Base-by-base conservation (phyloP, 1,139 yeast genomes). In the Suhomyces bribrorum region DNA sequence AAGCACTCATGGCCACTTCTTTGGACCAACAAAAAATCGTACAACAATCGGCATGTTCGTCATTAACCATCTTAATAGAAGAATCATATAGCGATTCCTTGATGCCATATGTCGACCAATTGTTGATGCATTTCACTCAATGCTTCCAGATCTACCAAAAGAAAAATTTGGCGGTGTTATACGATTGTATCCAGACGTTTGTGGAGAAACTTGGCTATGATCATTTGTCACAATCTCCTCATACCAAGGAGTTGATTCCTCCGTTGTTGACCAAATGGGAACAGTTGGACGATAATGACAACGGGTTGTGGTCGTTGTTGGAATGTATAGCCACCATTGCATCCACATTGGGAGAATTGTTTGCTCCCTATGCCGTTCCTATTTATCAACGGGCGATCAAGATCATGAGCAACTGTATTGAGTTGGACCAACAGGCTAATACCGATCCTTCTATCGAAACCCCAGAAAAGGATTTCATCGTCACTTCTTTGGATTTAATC, bases 241-340 rank as follows among this genome's bases (percentile, higher is more conserved):
- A 79, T 43, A 73, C 87, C 44, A 72, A 79, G 40, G 58, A 75
- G 4, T 66, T 92, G 26, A 67, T 92, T 49, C 96, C 96, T 5
- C 95, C 96, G 18, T 69, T 92, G 40, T 76, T 90, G 43, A 71
- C 64, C 14, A 86, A 86, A 61, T 92, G 97, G 97, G 79, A 81
- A 44, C 56, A 64, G 29, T 64, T 89, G 39, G 66, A 69, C 15
- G 96, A 92, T 57, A 80, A 81, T 37, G 97, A 90, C 60, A 77
- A 79, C 36, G 96, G 82, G 46, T 64, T 92, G 48, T 88, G 97
- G 92, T 95, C 97, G 8, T 70, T 92, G 46, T 68, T 92, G 45
- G 97, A 92, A 60, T 90, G 97, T 62, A 76, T 92, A 77, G 87
- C 97, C 5, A 81, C 90, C 8, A 85, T 92, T 31, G 95, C 97